phyloP scores from a whole-genome alignment of 1,284 basidiomycete species.

The Takashimella koratensis region DNA sequence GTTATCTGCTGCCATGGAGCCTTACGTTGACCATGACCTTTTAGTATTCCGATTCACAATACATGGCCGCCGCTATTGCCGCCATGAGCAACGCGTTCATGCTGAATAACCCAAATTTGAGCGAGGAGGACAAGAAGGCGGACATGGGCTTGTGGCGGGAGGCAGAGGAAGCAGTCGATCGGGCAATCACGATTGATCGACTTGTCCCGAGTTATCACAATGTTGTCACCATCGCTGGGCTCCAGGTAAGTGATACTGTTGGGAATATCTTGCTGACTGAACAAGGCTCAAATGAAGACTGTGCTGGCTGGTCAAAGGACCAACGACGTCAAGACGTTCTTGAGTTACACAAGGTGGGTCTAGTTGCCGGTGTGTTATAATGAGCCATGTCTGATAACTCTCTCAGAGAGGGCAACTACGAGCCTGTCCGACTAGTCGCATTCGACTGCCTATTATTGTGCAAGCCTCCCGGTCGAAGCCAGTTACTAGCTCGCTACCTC shows the following conservation, averaged over 20 bases:
- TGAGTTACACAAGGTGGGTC: constrained; percentile 79
- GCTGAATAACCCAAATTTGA: constrained; percentile 1
- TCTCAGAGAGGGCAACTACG: constrained; percentile 82
- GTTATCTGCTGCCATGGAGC: constrained; percentile 1
- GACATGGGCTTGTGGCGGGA: constrained; percentile 59
- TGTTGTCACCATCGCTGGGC: constrained; percentile 80
- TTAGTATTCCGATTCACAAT: constrained; percentile 86
- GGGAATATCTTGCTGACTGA: constrained; percentile 23
- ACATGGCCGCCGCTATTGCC: constrained; percentile 81
- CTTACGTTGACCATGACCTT: neutral
- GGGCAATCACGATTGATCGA: constrained; percentile 90
- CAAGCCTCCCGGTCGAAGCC: constrained; percentile 56
- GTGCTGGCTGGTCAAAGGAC: constrained; percentile 75
- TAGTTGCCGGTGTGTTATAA: too few relatives aligned
- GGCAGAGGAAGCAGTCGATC: constrained; percentile 74
- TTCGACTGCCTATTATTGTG: constrained; percentile 91
- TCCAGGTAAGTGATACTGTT: constrained; percentile 65
- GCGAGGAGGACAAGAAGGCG: constrained; percentile 15
- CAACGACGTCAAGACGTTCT: constrained; percentile 74
- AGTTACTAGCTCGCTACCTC: constrained; percentile 72
- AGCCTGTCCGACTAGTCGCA: constrained; percentile 83
- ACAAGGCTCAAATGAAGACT: constrained; percentile 74
- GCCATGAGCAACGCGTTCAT: constrained; percentile 59
- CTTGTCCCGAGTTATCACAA: constrained; percentile 94
- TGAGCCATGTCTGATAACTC: neutral